These are phyloP conservation scores for Phytophthora pluvialis DNA, from an alignment of 352 stramenopile species.

Conservation along the genomic window DNA sequence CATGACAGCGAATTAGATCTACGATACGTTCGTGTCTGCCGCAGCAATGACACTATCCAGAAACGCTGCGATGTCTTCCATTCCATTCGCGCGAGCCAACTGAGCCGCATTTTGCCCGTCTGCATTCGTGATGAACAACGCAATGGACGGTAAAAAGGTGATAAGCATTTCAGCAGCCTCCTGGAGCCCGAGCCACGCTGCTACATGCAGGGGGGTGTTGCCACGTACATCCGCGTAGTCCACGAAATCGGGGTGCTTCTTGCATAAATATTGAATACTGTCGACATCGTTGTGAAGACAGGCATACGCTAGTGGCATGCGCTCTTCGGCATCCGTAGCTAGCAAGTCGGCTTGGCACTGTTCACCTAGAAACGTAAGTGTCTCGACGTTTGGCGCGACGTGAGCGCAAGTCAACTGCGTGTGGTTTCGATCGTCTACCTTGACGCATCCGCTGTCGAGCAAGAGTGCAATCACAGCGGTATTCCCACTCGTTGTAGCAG, in stretches of 20 bases:
- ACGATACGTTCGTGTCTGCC: conserved; percentile 20
- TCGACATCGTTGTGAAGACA: conserved; percentile 57
- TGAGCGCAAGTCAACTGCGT: conserved; percentile 50
- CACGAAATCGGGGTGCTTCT: conserved; percentile 62
- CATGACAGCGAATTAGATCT: too few species aligned
- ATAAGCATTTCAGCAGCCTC: conserved; percentile 45
- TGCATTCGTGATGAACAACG: conserved; percentile 62
- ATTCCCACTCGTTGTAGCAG: conserved; percentile 49
- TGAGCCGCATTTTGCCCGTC: conserved; percentile 53
- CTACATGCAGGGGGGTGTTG: conserved; percentile 74
- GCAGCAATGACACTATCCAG: conserved; percentile 37
- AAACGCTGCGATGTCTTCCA: conserved; percentile 26
- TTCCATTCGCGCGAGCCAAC: conserved; percentile 45
- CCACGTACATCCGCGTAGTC: conserved; percentile 70
- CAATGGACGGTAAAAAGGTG: conserved; percentile 46
- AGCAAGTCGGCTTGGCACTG: conserved; percentile 57
- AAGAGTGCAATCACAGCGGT: conserved; percentile 40
- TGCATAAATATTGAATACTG: conserved; percentile 61
- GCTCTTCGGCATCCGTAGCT: conserved; percentile 54
- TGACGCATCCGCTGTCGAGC: conserved; percentile 45
- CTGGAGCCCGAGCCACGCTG: conserved; percentile 49
- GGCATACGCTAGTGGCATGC: conserved; percentile 69
- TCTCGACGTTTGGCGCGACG: conserved; percentile 44
- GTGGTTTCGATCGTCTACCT: conserved; percentile 52
- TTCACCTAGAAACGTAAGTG: conserved; percentile 49